A percentile compares a stretch with the other conserved stretches of the same genome.
These are phyloP conservation scores for Hypomyces rosellus DNA, from an alignment of 2,329 filamentous ascomycete genomes.

Conservation along the genomic window DNA sequence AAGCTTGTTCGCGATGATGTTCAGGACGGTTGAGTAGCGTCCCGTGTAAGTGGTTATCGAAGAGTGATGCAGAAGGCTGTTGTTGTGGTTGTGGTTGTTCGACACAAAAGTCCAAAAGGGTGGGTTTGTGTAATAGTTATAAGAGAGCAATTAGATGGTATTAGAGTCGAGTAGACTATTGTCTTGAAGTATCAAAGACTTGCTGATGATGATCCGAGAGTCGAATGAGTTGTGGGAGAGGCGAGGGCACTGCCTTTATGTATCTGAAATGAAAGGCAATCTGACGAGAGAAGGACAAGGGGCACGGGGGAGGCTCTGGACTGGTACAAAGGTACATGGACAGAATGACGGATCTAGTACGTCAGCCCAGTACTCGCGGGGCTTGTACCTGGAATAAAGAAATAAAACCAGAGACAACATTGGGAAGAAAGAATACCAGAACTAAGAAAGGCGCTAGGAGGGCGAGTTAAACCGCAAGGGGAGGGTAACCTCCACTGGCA, in stretches of 20 bases:
- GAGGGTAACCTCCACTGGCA: neutral
- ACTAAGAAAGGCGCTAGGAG: neutral
- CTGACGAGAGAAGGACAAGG: conserved; percentile 20
- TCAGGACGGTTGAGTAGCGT: conserved; percentile 6
- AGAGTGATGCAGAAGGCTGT: neutral
- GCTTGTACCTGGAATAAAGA: conserved; percentile 8
- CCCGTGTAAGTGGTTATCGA: conserved; percentile 6
- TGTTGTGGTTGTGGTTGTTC: neutral
- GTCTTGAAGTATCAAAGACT: conserved; percentile 5
- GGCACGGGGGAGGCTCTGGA: conserved; percentile 3
- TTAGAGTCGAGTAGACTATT: neutral
- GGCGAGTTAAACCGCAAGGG: neutral
- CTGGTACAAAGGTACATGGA: neutral
- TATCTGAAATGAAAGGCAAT: conserved; percentile 26
- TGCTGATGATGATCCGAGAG: neutral
- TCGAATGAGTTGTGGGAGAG: conserved; percentile 1
- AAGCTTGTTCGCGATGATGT: conserved; percentile 10
- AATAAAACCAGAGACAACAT: neutral
- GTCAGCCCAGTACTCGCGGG: conserved; percentile 13
- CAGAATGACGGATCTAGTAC: conserved; percentile 8
- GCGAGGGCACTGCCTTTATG: conserved; percentile 21
- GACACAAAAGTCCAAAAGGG: neutral
- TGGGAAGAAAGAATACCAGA: neutral
- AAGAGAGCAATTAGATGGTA: neutral
- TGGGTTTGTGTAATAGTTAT: conserved; percentile 1